Base-by-base conservation (phyloP, 768 basidiomycete genomes). In the Tulasnella calospora region DNA sequence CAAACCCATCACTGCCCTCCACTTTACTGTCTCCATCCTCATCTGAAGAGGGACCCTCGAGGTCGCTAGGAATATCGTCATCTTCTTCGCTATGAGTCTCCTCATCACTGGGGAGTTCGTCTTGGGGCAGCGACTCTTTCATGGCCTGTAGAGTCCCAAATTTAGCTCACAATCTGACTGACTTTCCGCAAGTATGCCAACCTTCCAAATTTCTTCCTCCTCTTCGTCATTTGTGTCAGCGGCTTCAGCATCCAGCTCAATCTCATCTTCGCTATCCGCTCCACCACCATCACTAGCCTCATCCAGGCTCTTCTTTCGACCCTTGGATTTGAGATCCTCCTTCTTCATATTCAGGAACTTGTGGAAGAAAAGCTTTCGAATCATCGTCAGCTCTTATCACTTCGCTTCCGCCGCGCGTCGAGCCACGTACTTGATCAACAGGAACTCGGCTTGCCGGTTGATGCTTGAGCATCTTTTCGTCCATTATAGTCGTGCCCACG, bases 191-290 rank as follows among this genome's bases (percentile, higher is more conserved):
- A 47, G 12, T 35, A 74, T 30, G 80, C 85, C 79, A 80, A 95
- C 96, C 91, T 93, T 95, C 96, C 96, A 98, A 23, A 97, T 89
- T 81, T 93, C 93, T 23, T 94, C 92, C 21, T 89, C 89, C 27
- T 78, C 79, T 44, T 36, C 84, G 0, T 83, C 85, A 10, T 81
- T 83, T 33, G 61, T 67, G 9, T 81, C 82, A 7, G 57, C 84
- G 0, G 82, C 85, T 0, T 81, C 84, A 0, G 84, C 86, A 3
- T 71, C 80, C 6, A 92, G 93, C 23, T 85, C 90, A 82, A 93
- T 92, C 17, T 89, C 89, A 27, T 76, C 79, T 33, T 41, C 84
- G 0, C 82, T 85, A 10, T 81, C 83, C 33, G 77, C 80, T 44
- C 79, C 79, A 23, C 61, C 21, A 8, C 36, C 55, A 40, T 82